These are phyloP conservation scores for Mucor piriformis DNA, from an alignment of 371 early-diverging fungal genomes.

Conservation along the genomic window DNA sequence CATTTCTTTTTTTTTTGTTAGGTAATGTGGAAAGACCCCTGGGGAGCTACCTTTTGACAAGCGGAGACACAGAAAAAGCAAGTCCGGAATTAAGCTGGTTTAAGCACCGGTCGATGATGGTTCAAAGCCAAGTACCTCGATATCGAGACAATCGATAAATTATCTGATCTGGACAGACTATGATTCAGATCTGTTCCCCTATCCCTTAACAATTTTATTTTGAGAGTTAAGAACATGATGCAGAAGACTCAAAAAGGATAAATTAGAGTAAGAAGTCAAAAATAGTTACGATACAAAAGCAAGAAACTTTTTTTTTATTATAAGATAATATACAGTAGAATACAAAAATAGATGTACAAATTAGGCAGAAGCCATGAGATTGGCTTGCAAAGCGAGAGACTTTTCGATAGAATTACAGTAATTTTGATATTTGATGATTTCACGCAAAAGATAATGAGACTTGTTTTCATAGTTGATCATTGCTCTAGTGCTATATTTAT, in stretches of 20 bases:
- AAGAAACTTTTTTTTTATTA: not conserved
- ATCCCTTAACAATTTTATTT: no score
- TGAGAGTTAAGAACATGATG: no score
- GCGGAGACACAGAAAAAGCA: no score
- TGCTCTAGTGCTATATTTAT: slow-evolving; percentile 62
- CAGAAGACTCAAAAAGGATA: not conserved
- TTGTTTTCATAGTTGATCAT: slow-evolving; percentile 86
- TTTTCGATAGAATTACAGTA: slow-evolving; percentile 81
- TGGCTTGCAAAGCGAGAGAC: slow-evolving; percentile 49
- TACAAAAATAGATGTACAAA: not conserved
- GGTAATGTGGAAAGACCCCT: not conserved
- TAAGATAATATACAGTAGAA: not conserved
- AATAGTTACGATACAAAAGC: not conserved
- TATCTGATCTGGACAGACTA: no score
- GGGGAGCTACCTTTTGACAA: not conserved
- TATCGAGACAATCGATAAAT: no score
- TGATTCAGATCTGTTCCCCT: no score
- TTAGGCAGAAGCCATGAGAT: not conserved
- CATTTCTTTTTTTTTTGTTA: not conserved
- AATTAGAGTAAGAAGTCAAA: not conserved
- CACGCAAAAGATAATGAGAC: slow-evolving; percentile 78
- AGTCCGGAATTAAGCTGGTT: no score
- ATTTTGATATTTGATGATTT: slow-evolving; percentile 87
- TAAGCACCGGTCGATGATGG: no score
- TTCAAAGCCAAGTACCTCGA: no score